Percentiles rank a stretch among this genome's conserved stretches.
Evolutionary conservation across 1,139 yeast species (phyloP).

Genomic region (Geotrichum klebahnii): DNA sequence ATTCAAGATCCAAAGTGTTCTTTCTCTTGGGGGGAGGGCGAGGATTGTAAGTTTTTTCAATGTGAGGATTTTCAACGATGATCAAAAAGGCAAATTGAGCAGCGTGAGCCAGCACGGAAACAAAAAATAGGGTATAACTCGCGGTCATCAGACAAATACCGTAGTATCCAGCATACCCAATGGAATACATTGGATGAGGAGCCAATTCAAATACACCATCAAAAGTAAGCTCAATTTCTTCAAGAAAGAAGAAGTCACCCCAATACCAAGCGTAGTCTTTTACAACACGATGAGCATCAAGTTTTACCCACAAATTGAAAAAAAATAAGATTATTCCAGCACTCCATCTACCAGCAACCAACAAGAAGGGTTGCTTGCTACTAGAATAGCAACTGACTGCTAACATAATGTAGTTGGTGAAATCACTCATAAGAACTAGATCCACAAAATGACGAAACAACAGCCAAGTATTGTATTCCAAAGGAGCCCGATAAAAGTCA

Average conservation of each 20-base stretch:
- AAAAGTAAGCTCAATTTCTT: conserved; percentile 73
- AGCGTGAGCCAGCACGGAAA: conserved; percentile 73
- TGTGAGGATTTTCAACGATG: conserved; percentile 81
- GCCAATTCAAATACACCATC: conserved; percentile 91
- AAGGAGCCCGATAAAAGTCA: conserved; percentile 52
- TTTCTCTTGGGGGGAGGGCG: conserved; percentile 34
- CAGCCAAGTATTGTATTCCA: conserved; percentile 81
- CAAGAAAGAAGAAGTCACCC: conserved; percentile 89
- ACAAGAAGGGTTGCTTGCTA: conserved; percentile 43
- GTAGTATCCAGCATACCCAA: conserved; percentile 84
- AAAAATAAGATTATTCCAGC: conserved; percentile 51
- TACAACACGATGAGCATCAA: conserved; percentile 84
- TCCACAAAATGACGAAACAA: conserved; percentile 77
- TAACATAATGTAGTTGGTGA: conserved; percentile 67
- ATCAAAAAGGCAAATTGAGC: conserved; percentile 75
- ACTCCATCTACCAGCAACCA: conserved; percentile 41
- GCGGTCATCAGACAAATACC: conserved; percentile 78
- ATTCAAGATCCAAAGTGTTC: conserved; percentile 19
- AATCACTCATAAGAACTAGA: conserved; percentile 80
- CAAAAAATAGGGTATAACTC: conserved; percentile 65
- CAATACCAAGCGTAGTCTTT: conserved; percentile 94
- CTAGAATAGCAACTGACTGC: conserved; percentile 54
- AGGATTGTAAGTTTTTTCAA: conserved; percentile 65
- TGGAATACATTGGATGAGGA: conserved; percentile 92
- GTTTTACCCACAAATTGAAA: conserved; percentile 81